Evolutionary conservation across 345 rosid species (phyloP).

Genomic region (Microthlaspi erraticum): DNA sequence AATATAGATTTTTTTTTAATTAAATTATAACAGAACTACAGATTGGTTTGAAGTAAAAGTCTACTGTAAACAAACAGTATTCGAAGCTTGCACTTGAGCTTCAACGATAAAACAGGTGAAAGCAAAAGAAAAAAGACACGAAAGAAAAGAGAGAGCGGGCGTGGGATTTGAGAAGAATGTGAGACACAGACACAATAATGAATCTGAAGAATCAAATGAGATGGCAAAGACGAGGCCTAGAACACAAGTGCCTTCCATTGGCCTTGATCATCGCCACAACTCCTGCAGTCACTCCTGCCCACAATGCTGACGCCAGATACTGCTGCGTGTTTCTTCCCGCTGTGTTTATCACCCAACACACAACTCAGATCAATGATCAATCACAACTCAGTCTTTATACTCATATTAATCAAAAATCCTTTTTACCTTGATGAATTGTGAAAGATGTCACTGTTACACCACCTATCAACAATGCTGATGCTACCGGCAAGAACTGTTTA

Average conservation of each 20-base stretch:
- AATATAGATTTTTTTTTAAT: too few relatives aligned
- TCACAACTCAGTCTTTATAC: conserved; percentile 5
- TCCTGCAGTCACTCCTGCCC: conserved; percentile 95
- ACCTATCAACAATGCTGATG: conserved; percentile 88
- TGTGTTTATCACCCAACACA: conserved; percentile 31
- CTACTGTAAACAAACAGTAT: too few relatives aligned
- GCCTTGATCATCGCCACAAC: conserved; percentile 77
- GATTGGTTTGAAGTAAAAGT: too few relatives aligned
- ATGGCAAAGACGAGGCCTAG: conserved; percentile 92
- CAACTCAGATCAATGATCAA: background rate
- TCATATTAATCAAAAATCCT: background rate
- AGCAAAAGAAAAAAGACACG: background rate
- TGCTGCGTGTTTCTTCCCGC: conserved; percentile 82
- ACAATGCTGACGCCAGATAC: conserved; percentile 66
- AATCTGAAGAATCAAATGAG: conserved; percentile 50
- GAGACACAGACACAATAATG: background rate
- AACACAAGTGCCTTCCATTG: conserved; percentile 89
- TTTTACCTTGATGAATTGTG: conserved; percentile 84
- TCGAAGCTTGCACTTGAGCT: background rate
- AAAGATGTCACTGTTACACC: conserved; percentile 83
- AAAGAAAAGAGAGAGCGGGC: background rate
- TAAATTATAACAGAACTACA: too few relatives aligned
- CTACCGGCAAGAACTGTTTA: conserved; percentile 92
- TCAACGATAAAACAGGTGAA: background rate
- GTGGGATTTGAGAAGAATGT: conserved; percentile 8